Base-by-base conservation (phyloP, 306 rosid species). In the Vigna hirtella region DNA sequence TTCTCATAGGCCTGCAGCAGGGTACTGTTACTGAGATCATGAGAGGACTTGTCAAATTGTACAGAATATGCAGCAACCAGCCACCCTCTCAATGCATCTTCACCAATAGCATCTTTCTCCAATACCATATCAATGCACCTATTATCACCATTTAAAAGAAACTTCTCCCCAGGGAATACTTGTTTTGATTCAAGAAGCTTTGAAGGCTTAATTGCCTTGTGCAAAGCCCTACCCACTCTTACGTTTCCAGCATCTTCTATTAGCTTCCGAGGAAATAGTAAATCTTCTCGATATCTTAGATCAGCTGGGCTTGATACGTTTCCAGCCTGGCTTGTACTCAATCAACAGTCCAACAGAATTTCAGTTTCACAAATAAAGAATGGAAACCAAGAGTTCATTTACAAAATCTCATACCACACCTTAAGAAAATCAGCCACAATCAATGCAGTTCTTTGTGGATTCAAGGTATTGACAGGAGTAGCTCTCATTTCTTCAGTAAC, bases 31-130 rank as follows among this genome's bases (percentile, higher is more conserved):
- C 84, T 59, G 32, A 85, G 86, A 66, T 81, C 86, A 36, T 17
- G 80, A 79, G 85, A 79, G 61, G 88, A 77, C 66, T 73, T 90
- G 49, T 69, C 65, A 67, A 77, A 79, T 40, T 83, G 79, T 47
- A 81, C 82, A 20, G 97, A 83, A 76, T 88, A 91, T 38, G 93
- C 91, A 74, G 98, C 95, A 58, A 93, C 94, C 38, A 93, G 85
- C 97, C 95, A 93, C 59, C 98, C 98, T 77, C 95, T 88, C 78
- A 93, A 80, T 64, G 95, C 98, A 77, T 93, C 97, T 83, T 91
- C 95, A 10, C 93, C 97, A 1, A 79, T 83, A 32, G 98, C 97
- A 74, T 81, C 84, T 50, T 87, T 84, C 87, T 89, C 90, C 84
- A 93, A 68, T 43, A 91, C 81, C 98, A 91, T 89, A 92, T 93